Conservation (phyloP, 768 basidiomycete genomes). For the Mycena vitilis region DNA sequence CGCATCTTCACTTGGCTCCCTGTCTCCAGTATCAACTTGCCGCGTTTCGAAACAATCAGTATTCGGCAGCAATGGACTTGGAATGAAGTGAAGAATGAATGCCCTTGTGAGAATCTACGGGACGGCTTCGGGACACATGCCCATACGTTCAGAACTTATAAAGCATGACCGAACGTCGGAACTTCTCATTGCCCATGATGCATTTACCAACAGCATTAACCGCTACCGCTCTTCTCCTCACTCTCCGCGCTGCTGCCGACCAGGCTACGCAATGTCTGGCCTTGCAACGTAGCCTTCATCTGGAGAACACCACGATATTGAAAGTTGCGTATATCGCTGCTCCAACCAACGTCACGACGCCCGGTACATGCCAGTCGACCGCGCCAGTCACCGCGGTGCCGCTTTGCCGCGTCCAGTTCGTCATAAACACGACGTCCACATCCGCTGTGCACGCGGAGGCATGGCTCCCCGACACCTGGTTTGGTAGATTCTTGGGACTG, state of each 20-base stretch:
- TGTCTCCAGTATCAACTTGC: no score
- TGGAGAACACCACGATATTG: conserved; percentile 17
- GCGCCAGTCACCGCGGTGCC: conserved; percentile 12
- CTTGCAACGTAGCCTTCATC: conserved; percentile 8
- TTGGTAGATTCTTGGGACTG: conserved; percentile 10
- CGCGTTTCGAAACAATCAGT: no score
- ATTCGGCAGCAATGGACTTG: no score
- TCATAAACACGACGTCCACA: conserved; percentile 16
- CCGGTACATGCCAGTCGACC: conserved; percentile 11
- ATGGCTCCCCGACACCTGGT: conserved; percentile 21
- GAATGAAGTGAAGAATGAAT: no score
- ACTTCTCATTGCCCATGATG: no score
- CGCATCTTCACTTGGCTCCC: no score
- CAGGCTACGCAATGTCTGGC: conserved; percentile 16
- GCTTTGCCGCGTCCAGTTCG: conserved; percentile 16
- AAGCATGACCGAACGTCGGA: no score
- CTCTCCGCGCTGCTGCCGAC: neutral
- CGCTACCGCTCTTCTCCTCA: no score
- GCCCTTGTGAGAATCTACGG: no score
- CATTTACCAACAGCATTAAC: no score
- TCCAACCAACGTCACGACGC: conserved; percentile 12
- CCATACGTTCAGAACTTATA: no score
- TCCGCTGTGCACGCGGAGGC: conserved; percentile 22
- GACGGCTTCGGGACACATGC: no score
- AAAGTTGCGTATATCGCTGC: conserved; percentile 7